Evolutionary conservation across 441 rosid genomes (phyloP), one percentile per base, ranked within the genome.

Genomic region (Gossypium schwendimanii): DNA sequence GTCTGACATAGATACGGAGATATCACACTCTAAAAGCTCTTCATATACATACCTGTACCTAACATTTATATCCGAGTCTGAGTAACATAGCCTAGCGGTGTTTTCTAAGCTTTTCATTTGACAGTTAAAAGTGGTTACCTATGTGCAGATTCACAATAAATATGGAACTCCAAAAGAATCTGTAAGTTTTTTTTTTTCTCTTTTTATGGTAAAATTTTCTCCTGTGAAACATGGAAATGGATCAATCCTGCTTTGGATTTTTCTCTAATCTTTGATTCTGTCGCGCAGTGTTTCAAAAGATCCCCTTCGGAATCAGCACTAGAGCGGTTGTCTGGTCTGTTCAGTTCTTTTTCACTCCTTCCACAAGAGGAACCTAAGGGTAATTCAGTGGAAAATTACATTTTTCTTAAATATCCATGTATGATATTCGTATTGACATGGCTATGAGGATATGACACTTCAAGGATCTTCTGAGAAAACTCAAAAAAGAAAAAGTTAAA

Each of bases 261-360:
- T 23, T 21, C 70, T 26, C 39, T 58, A 66, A 57, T 71, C 41
- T 61, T 45, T 57, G 14, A 68, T 77, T 31, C 54, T 62, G 36
- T 75, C 15, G 28, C 59, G 61, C 70, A 89, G 97, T 63, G 81
- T 44, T 84, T 92, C 36, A 87, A 84, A 80, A 86, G 92, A 75
- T 88, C 91, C 36, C 74, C 88, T 44, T 94, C 99, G 0, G 97
- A 94, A 75, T 84, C 96, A 31, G 84, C 97, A 59, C 72, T 92
- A 59, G 99, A 91, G 83, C 84, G 86, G 47, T 70, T 91, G 65
- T 91, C 97, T 15, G 92, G 87, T 70, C 74, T 92, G 47, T 74
- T 91, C 58, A 90, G 93, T 77, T 87, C 97, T 47, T 84, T 94
- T 81, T 87, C 94, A 63, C 83, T 82, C 14, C 82, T 79, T 70